Evolutionary conservation across 2,329 filamentous ascomycete species (phyloP).

Genomic region (Fusarium sororula): DNA sequence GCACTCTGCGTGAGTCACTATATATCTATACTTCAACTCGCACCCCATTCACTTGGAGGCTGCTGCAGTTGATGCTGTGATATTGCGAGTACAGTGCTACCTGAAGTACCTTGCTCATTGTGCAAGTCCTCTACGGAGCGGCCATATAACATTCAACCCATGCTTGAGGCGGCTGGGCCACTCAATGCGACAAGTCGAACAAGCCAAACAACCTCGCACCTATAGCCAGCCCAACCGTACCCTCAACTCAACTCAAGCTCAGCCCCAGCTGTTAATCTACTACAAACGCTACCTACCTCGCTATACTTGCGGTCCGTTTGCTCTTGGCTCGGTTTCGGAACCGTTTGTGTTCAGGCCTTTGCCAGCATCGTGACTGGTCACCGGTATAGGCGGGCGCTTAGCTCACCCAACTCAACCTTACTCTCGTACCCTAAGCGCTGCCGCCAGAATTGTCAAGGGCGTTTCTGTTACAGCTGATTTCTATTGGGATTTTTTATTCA

Average conservation of each 20-base stretch:
- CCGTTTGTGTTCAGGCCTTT: constrained; percentile 17
- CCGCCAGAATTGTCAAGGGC: constrained; percentile 30
- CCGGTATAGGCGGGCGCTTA: constrained; percentile 39
- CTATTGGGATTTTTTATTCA: constrained; percentile 24
- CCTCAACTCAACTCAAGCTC: constrained; percentile 8
- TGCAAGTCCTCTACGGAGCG: constrained; percentile 32
- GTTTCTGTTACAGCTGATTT: constrained; percentile 29
- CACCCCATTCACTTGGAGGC: constrained; percentile 43
- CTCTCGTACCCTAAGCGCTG: constrained; percentile 39
- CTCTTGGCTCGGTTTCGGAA: constrained; percentile 36
- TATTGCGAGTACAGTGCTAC: background rate
- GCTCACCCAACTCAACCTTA: constrained; percentile 26
- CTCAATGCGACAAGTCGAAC: constrained; percentile 35
- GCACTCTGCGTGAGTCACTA: constrained; percentile 40
- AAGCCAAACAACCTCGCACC: constrained; percentile 24
- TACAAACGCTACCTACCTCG: constrained; percentile 7
- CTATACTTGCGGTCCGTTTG: background rate
- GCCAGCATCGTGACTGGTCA: constrained; percentile 36
- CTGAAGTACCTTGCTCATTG: constrained; percentile 7
- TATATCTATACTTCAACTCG: constrained; percentile 33
- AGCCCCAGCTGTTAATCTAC: constrained; percentile 1
- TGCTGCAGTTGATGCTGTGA: constrained; percentile 27
- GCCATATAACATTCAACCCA: constrained; percentile 27
- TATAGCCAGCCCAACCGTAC: constrained; percentile 21
- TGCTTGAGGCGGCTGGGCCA: constrained; percentile 40